Evolutionary conservation across 129 eudicot species (phyloP).

Genomic region (Chrysanthemum lavandulifolium): DNA sequence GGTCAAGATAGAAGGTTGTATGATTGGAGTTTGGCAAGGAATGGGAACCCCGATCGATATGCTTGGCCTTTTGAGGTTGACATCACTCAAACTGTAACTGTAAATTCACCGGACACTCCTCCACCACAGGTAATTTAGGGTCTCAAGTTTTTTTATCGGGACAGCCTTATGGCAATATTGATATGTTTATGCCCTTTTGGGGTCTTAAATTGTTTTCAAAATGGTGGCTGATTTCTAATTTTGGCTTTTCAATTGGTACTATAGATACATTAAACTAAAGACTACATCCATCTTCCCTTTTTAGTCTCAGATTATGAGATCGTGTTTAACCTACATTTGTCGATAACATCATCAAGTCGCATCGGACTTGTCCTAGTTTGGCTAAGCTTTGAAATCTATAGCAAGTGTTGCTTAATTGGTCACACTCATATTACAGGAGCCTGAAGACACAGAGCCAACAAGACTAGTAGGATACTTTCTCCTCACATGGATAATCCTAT

Average conservation of each 20-base stretch:
- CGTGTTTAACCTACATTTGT: no score
- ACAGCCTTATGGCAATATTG: not conserved
- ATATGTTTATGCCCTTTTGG: not conserved
- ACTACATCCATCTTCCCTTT: no score
- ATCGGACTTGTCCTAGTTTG: not conserved
- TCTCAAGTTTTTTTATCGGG: not conserved
- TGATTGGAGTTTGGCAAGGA: constrained; percentile 92
- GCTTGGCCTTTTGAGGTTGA: constrained; percentile 89
- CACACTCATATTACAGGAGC: constrained; percentile 48
- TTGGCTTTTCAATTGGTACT: no score
- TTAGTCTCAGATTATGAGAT: no score
- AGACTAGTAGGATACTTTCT: constrained; percentile 68
- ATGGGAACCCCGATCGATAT: constrained; percentile 56
- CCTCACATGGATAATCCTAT: constrained; percentile 56
- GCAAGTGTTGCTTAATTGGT: not conserved
- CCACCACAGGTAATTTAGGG: constrained; percentile 55
- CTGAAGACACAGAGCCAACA: constrained; percentile 79
- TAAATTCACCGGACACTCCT: constrained; percentile 38
- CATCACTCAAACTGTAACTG: constrained; percentile 37
- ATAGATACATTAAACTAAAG: no score
- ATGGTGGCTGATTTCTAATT: no score
- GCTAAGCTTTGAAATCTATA: not conserved
- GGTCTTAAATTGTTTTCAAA: no score
- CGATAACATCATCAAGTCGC: not conserved
- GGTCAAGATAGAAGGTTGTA: constrained; percentile 74